These are phyloP conservation scores for Starmerella potacharoeniae DNA, from an alignment of 805 yeast species.

Conservation along the genomic window DNA sequence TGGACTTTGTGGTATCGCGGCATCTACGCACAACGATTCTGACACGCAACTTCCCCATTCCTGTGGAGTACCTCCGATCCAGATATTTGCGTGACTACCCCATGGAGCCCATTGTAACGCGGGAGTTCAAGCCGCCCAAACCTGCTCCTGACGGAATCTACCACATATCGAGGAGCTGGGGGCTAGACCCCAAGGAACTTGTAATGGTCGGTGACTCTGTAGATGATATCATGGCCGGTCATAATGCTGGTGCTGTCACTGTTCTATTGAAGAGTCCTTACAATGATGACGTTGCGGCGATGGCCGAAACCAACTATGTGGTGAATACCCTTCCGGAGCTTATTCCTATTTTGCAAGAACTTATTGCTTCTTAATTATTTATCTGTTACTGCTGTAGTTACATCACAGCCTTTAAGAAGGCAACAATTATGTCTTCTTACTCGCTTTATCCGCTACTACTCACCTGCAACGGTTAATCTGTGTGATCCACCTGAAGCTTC, in stretches of 20 bases:
- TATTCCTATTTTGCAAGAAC: conserved; percentile 12
- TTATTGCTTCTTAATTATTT: neutral
- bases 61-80: conserved; percentile 42
- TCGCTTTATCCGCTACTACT: too few relatives aligned
- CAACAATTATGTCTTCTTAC: too few relatives aligned
- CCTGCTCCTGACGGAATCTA: conserved; percentile 55
- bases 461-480: too few relatives aligned
- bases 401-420: too few relatives aligned
- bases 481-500: too few relatives aligned
- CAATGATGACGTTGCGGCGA: conserved; percentile 36
- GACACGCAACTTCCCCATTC: conserved; percentile 47
- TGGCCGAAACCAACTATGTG: conserved; percentile 30
- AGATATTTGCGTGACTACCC: conserved; percentile 34
- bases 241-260: conserved; percentile 50
- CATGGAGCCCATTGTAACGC: conserved; percentile 45
- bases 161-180: conserved; percentile 44
- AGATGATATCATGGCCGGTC: conserved; percentile 58
- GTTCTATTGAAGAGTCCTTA: conserved; percentile 43
- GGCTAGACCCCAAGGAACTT: conserved; percentile 35
- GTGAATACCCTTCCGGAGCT: conserved; percentile 25
- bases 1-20: conserved; percentile 27
- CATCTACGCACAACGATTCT: conserved; percentile 44
- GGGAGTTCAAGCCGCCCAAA: conserved; percentile 57
- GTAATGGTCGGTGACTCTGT: conserved; percentile 66
- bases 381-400: neutral